phyloP scores from a whole-genome alignment of 495 filamentous ascomycete genomes.

The Staphylotrichum tortipilum region DNA sequence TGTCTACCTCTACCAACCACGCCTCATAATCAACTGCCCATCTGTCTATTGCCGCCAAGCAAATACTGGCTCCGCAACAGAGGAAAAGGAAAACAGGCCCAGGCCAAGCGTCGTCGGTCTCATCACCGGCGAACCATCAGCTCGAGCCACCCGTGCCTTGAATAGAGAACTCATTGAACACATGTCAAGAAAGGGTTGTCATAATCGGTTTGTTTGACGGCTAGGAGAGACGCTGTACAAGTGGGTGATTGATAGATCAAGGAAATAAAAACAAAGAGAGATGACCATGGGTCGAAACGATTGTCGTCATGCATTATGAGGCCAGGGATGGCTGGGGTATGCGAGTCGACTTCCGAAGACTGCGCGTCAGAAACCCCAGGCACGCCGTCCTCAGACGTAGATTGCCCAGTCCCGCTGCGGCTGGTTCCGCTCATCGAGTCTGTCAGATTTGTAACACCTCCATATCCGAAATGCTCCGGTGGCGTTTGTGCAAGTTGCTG shows the following conservation, averaged over 20 bases:
- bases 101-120: neutral
- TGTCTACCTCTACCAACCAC: conserved; percentile 19
- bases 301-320: conserved; percentile 19
- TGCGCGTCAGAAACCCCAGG: neutral
- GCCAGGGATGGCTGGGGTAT: conserved; percentile 23
- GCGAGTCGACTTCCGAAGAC: conserved; percentile 8
- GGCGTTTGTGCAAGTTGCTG: conserved; percentile 38
- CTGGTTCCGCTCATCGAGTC: neutral
- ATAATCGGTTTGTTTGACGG: neutral
- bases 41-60: neutral
- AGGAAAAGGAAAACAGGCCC: neutral
- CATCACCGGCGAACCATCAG: too few relatives aligned
- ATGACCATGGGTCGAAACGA: neutral
- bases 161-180: too few relatives aligned
- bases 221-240: neutral
- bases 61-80: neutral
- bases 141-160: too few relatives aligned
- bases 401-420: neutral
- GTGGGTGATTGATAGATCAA: neutral
- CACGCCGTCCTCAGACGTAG: conserved; percentile 31
- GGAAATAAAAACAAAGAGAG: conserved; percentile 8
- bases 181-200: neutral
- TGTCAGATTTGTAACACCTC: conserved; percentile 18
- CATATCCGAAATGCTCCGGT: conserved; percentile 41
- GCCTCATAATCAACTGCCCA: neutral